These are phyloP conservation scores for Atkinsonella hypoxylon DNA, from an alignment of 2,329 filamentous ascomycete genomes.

Conservation along the genomic window DNA sequence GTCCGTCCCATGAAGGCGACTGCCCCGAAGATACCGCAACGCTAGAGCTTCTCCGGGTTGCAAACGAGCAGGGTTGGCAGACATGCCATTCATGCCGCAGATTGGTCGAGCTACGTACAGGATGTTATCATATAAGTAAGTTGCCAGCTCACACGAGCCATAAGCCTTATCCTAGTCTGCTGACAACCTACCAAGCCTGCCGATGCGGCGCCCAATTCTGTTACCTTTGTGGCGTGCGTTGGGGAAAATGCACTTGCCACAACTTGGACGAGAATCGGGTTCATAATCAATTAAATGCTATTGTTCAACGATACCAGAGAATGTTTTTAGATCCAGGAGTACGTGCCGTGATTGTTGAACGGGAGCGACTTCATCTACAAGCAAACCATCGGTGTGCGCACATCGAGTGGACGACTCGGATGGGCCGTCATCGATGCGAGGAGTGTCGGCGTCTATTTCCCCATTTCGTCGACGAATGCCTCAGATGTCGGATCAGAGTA, in stretches of 20 bases:
- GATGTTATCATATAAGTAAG: constrained; percentile 48
- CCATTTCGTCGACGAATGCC: constrained; percentile 33
- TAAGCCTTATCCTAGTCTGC: neutral
- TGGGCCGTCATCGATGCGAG: neutral
- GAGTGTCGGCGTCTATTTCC: constrained; percentile 16
- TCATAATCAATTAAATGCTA: neutral
- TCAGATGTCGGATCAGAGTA: constrained; percentile 21
- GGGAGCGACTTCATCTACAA: neutral
- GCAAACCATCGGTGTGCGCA: neutral
- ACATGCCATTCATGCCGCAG: constrained; percentile 32
- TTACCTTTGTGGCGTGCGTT: constrained; percentile 30
- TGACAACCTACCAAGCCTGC: constrained; percentile 23
- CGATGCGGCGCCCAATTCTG: constrained; percentile 36
- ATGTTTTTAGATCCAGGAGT: too few species aligned
- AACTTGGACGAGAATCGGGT: constrained; percentile 24
- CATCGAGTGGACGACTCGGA: neutral
- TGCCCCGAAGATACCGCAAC: constrained; percentile 33
- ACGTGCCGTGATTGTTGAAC: neutral
- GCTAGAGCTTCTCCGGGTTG: constrained; percentile 28
- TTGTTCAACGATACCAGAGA: constrained; percentile 3
- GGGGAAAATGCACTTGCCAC: constrained; percentile 27
- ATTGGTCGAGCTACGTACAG: constrained; percentile 35
- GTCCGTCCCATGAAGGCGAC: constrained; percentile 27
- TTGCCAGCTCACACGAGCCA: constrained; percentile 7
- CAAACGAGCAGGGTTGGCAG: constrained; percentile 35